Percentiles rank a stretch among this genome's conserved stretches.
Conservation (phyloP, 2,329 filamentous ascomycete species). For the Fusarium dlaminii region DNA sequence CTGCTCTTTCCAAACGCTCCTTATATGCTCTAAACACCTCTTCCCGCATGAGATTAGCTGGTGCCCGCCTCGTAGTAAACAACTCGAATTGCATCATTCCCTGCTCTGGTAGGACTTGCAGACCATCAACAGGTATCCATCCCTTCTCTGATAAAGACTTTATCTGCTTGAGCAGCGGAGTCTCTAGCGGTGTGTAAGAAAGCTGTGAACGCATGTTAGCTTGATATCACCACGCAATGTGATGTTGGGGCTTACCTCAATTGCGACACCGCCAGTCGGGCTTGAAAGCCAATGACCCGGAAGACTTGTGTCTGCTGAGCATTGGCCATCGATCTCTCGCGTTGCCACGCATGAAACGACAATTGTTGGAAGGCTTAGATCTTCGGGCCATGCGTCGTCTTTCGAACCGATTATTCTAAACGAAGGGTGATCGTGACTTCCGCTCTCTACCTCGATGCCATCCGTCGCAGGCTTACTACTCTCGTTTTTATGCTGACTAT, state of each 20-base stretch:
- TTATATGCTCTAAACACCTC: not conserved
- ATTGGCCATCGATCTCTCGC: not conserved
- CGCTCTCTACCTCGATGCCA: fast-evolving
- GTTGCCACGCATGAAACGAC: not conserved
- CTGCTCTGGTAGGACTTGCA: conserved; percentile 7
- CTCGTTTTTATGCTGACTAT: fast-evolving
- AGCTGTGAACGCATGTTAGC: not conserved
- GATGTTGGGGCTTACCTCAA: not conserved
- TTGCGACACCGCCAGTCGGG: not conserved
- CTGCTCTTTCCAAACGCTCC: not conserved
- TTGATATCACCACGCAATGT: fast-evolving
- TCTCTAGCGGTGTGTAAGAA: not conserved
- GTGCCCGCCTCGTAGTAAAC: conserved; percentile 2
- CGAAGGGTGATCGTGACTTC: not conserved
- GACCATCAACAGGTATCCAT: conserved; percentile 11
- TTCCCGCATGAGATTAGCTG: not conserved
- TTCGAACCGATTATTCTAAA: not conserved
- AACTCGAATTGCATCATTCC: conserved; percentile 18
- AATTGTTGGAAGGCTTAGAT: not conserved
- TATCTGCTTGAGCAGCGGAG: not conserved
- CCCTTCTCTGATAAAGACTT: not conserved
- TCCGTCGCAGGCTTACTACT: fast-evolving
- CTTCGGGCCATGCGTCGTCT: not conserved
- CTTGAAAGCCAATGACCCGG: not conserved
- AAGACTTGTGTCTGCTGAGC: conserved; percentile 2